These are phyloP conservation scores for Thuja plicata DNA, from an alignment of 83 land plant genomes.

Conservation along the genomic window DNA sequence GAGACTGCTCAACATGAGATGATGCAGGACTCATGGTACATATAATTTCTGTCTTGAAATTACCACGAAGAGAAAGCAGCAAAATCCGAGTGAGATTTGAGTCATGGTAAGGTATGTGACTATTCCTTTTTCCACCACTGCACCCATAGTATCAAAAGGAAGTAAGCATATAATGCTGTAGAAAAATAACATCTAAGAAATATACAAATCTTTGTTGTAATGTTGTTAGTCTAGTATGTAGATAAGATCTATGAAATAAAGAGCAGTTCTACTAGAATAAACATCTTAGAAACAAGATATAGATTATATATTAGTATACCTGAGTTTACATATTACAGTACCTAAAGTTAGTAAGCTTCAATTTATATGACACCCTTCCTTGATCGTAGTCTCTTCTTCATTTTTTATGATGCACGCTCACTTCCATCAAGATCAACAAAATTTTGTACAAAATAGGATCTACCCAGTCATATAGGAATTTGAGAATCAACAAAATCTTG, in stretches of 20 bases:
- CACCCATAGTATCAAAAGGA: constrained; percentile 12
- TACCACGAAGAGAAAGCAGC: constrained; percentile 96
- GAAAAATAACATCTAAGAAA: neutral
- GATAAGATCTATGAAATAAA: neutral
- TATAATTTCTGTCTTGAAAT: constrained; percentile 95
- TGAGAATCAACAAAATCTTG: neutral
- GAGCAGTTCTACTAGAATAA: neutral
- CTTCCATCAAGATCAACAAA: constrained; percentile 99
- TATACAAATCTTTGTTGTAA: neutral
- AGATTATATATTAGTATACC: constrained; percentile 37
- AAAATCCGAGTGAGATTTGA: constrained; percentile 97
- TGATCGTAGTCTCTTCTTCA: constrained; percentile 85
- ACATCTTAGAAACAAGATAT: neutral
- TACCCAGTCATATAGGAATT: neutral
- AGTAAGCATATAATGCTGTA: constrained; percentile 6
- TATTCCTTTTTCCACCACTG: constrained; percentile 85
- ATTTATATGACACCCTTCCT: constrained; percentile 99
- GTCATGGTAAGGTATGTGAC: constrained; percentile 95
- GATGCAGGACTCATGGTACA: constrained; percentile 97
- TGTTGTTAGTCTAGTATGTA: neutral
- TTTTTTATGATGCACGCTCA: constrained; percentile 91
- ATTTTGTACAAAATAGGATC: constrained; percentile 62
- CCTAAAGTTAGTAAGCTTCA: constrained; percentile 92
- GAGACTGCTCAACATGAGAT: constrained; percentile 87
- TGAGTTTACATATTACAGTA: constrained; percentile 95